Evolutionary conservation across 768 basidiomycete species (phyloP), one percentile per base, ranked within the genome.

Genomic region (Amanita polypyramis): DNA sequence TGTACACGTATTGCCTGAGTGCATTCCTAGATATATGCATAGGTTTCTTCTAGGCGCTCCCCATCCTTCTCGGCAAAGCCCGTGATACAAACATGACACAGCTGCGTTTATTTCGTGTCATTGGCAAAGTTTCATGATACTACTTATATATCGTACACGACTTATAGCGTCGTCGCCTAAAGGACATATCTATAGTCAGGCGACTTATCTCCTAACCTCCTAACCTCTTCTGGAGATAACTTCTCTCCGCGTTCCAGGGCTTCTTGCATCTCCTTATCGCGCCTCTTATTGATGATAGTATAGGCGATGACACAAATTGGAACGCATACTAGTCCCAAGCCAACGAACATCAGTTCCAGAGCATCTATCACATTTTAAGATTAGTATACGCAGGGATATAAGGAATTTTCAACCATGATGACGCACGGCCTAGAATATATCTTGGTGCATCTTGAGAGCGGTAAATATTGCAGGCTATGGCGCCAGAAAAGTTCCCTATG

Each of bases 381-480:
- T 25, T 20, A 83, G n/a, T n/a, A n/a, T n/a, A n/a, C n/a, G n/a
- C n/a, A n/a, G n/a, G n/a, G 70, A 50, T 33, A 10, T 23, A 5
- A 1, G 65, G 79, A 55, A 83, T 82, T 83, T 38, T n/a, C 29
- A 39, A 38, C 17, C 14, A 25, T 19, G 10, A 14, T 19, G 25
- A 72, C 79, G 54, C 56, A 84, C 83, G 77, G 19, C 84, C 83
- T 36, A 81, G 55, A 33, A 76, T 62, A 55, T 73, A 85, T 2
- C 77, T 70, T 2, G 84, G 83, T 3, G 67, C 63, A 55, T 85
- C 83, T 52, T 68, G 65, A 0, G 72, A 52, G 11, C 80, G 70
- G 57, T 77, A 86, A 5, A 85, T 74, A 52, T 79, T 82, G 5
- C 71, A 69, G 2, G 81, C 76, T 45, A 85, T 77, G 0, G 77